These are phyloP conservation scores for Sclerotinia sclerotiorum DNA, from an alignment of 2,329 filamentous ascomycete genomes.

Conservation along the genomic window DNA sequence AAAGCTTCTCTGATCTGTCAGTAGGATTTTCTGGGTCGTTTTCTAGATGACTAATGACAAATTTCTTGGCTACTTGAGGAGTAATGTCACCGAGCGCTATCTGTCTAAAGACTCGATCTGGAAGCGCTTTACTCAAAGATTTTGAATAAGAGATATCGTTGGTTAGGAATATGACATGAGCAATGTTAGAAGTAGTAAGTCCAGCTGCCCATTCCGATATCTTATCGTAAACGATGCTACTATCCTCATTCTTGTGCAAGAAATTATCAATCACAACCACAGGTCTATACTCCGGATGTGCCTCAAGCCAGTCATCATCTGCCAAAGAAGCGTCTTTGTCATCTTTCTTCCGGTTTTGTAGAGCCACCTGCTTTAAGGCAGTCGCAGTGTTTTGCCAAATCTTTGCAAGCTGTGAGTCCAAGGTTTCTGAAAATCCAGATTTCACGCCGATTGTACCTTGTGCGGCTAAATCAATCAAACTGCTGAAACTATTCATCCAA, in stretches of 20 bases:
- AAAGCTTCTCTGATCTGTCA: slow-evolving; percentile 35
- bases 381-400: slow-evolving; percentile 81
- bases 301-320: slow-evolving; percentile 86
- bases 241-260: slow-evolving; percentile 72
- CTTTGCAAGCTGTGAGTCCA: slow-evolving; percentile 85
- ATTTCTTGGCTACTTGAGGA: slow-evolving; percentile 82
- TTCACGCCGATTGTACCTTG: slow-evolving; percentile 94
- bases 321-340: slow-evolving; percentile 71
- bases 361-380: slow-evolving; percentile 74
- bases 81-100: slow-evolving; percentile 84
- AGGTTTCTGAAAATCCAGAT: slow-evolving; percentile 87
- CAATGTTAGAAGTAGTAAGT: slow-evolving; percentile 81
- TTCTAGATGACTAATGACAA: slow-evolving; percentile 80
- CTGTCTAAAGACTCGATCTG: slow-evolving; percentile 86
- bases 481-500: slow-evolving; percentile 94
- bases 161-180: slow-evolving; percentile 92
- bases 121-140: slow-evolving; percentile 79
- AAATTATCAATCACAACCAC: slow-evolving; percentile 93
- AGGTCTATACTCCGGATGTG: slow-evolving; percentile 78
- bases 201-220: slow-evolving; percentile 87
- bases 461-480: slow-evolving; percentile 86
- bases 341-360: slow-evolving; percentile 66
- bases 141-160: slow-evolving; percentile 88
- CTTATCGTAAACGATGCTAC: slow-evolving; percentile 68
- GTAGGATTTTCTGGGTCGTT: slow-evolving; percentile 42